Conservation (phyloP, 345 rosid species). For the Eucalyptus regnans region DNA sequence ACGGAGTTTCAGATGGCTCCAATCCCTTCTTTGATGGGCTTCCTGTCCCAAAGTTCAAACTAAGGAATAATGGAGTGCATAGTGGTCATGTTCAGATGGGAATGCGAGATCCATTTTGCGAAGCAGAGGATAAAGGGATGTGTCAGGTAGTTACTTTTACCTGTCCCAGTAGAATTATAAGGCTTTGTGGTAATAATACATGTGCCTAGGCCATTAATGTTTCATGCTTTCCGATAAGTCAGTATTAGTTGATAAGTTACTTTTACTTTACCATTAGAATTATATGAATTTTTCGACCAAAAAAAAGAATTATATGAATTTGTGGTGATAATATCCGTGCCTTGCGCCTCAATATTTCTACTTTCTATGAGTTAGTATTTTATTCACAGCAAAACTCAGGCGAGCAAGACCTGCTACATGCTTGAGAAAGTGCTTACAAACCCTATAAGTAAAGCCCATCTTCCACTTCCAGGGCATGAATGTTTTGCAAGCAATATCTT, state of each 20-base stretch:
- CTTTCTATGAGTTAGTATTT: not conserved
- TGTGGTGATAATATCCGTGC: not conserved
- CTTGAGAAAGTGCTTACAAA: not conserved
- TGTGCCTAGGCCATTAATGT: not conserved
- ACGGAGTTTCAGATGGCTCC: slow-evolving; percentile 56
- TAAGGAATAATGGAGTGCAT: slow-evolving; percentile 53
- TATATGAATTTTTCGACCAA: not conserved
- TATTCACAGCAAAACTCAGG: not conserved
- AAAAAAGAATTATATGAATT: not conserved
- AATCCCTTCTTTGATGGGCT: slow-evolving; percentile 69
- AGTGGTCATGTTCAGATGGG: slow-evolving; percentile 85
- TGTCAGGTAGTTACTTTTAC: slow-evolving; percentile 43
- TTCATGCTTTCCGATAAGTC: not conserved
- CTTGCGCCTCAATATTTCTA: not conserved
- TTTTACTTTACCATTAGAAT: not conserved
- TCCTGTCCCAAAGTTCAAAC: slow-evolving; percentile 40
- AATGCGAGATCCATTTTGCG: slow-evolving; percentile 59
- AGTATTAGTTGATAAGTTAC: not conserved
- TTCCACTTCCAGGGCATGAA: not conserved
- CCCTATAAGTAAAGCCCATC: not conserved
- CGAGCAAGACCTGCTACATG: not conserved
- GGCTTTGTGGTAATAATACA: not conserved
- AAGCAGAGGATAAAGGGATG: slow-evolving; percentile 44
- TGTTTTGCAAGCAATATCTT: not conserved
- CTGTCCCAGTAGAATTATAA: not conserved